Evolutionary conservation across 345 rosid species (phyloP).

Genomic region (Clausena lansium): DNA sequence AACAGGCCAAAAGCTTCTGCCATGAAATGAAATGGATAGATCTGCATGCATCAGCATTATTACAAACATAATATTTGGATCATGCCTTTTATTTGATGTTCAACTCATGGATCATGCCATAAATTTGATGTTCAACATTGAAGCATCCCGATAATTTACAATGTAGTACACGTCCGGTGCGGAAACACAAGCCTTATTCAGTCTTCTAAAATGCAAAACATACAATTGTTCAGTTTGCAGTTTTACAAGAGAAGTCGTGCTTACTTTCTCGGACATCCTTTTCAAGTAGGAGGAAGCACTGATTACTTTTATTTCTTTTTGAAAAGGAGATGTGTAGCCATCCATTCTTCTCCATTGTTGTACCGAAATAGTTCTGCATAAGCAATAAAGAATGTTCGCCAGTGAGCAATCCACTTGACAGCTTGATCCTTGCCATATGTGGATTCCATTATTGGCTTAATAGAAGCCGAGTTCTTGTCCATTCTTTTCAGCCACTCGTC

Average conservation of each 20-base stretch:
- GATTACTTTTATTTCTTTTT: conserved; percentile 54
- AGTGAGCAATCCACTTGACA: conserved; percentile 77
- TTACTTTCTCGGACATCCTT: too few relatives aligned
- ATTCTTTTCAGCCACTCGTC: conserved; percentile 74
- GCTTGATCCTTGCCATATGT: conserved; percentile 67
- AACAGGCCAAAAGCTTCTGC: too few relatives aligned
- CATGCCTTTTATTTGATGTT: too few relatives aligned
- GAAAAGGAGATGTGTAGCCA: conserved; percentile 70
- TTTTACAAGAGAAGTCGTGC: too few relatives aligned
- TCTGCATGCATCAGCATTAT: too few relatives aligned
- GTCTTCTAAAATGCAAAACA: not conserved
- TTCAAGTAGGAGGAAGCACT: too few relatives aligned
- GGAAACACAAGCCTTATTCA: not conserved
- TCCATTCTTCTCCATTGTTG: conserved; percentile 86
- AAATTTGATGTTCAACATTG: not conserved
- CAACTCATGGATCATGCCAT: too few relatives aligned
- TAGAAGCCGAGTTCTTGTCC: conserved; percentile 50
- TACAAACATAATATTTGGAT: too few relatives aligned
- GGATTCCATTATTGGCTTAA: conserved; percentile 66
- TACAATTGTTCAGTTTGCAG: too few relatives aligned
- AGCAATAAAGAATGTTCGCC: conserved; percentile 82
- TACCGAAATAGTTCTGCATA: conserved; percentile 84
- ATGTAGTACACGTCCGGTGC: not conserved
- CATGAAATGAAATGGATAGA: too few relatives aligned
- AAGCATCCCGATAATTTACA: too few relatives aligned